Conservation (phyloP, 176 grass and related monocot genomes). For the Carex kokanica region DNA sequence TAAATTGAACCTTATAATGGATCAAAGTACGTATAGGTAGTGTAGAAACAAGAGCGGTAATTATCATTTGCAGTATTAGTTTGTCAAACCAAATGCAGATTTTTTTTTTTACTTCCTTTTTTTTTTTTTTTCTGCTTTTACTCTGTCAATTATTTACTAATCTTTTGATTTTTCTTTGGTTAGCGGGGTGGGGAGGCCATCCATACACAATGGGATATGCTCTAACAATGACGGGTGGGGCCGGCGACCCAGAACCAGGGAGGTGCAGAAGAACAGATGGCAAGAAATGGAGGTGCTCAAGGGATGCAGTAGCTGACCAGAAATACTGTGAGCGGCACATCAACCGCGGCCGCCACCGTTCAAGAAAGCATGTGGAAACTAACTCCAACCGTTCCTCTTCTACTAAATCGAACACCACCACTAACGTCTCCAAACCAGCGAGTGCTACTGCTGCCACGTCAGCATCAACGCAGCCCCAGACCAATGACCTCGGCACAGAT, state of each 20-base stretch:
- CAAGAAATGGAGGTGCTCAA: conserved; percentile 99
- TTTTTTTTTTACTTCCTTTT: conserved; percentile 20
- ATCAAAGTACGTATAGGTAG: not conserved
- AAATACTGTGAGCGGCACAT: conserved; percentile 99
- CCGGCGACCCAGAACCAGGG: conserved; percentile 78
- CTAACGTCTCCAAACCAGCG: conserved; percentile 26
- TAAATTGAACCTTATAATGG: not conserved
- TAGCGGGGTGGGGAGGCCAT: conserved; percentile 90
- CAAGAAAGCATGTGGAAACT: conserved; percentile 99
- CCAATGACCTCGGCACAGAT: conserved; percentile 33
- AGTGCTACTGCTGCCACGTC: conserved; percentile 32
- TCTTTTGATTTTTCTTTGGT: conserved; percentile 21
- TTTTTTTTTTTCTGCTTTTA: not conserved
- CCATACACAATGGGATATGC: conserved; percentile 62
- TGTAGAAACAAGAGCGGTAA: not conserved
- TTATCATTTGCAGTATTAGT: not conserved
- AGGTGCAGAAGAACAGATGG: conserved; percentile 93
- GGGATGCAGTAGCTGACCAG: conserved; percentile 93
- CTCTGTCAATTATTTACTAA: conserved; percentile 29
- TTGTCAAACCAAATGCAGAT: not conserved
- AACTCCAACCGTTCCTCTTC: conserved; percentile 67
- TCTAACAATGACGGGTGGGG: conserved; percentile 34
- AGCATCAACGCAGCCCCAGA: conserved; percentile 36
- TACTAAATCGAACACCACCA: conserved; percentile 59
- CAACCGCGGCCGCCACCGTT: conserved; percentile 99